Conservation (phyloP, 2,329 filamentous ascomycete genomes). For the Rasamsonia emersonii region DNA sequence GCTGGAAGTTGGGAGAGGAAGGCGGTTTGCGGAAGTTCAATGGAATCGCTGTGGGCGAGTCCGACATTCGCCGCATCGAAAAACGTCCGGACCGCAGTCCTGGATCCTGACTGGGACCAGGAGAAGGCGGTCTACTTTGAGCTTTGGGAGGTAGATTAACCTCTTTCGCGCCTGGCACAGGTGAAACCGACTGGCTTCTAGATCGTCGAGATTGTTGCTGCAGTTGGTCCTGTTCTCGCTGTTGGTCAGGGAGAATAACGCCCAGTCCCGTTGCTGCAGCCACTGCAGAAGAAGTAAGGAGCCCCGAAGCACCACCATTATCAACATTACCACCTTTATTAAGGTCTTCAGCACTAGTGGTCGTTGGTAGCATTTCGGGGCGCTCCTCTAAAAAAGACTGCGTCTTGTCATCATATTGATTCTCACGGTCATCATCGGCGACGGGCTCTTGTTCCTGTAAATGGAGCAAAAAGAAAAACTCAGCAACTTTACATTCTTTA, state of each 20-base stretch:
- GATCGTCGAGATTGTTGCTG: conserved; percentile 14
- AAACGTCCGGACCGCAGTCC: conserved; percentile 16
- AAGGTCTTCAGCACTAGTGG: conserved; percentile 16
- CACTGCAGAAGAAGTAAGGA: conserved; percentile 12
- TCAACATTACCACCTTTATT: conserved; percentile 21
- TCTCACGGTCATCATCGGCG: conserved; percentile 30
- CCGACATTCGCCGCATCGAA: conserved; percentile 20
- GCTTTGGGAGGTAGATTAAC: conserved; percentile 21
- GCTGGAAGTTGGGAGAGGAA: conserved; percentile 35
- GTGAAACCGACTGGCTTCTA: conserved; percentile 28
- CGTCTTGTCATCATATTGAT: conserved; percentile 30
- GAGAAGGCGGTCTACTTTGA: conserved; percentile 27
- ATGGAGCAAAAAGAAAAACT: conserved; percentile 5
- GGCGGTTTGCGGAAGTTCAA: conserved; percentile 47
- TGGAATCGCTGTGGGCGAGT: conserved; percentile 48
- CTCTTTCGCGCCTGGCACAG: conserved; percentile 20
- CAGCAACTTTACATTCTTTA: neutral
- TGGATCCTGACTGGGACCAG: conserved; percentile 13
- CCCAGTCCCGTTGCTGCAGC: conserved; percentile 13
- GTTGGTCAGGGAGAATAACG: conserved; percentile 8
- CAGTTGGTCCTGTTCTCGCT: conserved; percentile 13
- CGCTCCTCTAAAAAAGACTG: conserved; percentile 57
- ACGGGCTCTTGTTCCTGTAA: conserved; percentile 21
- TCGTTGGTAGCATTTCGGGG: conserved; percentile 49
- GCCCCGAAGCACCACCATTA: conserved; percentile 40